phyloP scores from a whole-genome alignment of 805 yeast species.

The Yarrowia sp. region DNA sequence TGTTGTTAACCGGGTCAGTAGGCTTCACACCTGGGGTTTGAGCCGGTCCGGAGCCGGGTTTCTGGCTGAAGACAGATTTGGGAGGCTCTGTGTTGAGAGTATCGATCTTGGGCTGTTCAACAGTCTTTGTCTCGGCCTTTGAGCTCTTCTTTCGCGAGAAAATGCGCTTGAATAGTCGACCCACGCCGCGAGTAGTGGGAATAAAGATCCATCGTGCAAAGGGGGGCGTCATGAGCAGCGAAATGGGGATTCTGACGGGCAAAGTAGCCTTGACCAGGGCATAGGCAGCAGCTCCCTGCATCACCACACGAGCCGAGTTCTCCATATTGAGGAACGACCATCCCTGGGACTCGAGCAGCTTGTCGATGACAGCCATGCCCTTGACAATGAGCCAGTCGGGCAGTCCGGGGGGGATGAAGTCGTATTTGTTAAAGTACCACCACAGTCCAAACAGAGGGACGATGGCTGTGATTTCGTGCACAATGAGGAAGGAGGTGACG shows the following conservation, averaged over 20 bases:
- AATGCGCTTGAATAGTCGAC: conserved; percentile 13
- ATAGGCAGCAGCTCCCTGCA: conserved; percentile 80
- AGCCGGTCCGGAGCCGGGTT: not conserved
- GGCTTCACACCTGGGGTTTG: not conserved
- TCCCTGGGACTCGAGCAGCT: conserved; percentile 43
- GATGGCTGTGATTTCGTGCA: conserved; percentile 80
- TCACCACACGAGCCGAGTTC: conserved; percentile 61
- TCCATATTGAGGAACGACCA: conserved; percentile 51
- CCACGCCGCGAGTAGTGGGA: conserved; percentile 53
- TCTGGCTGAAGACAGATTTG: conserved; percentile 5
- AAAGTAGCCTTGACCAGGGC: conserved; percentile 65
- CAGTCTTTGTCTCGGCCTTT: not conserved
- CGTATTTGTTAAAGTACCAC: conserved; percentile 67
- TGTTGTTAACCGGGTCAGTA: not conserved
- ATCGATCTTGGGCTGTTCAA: conserved; percentile 15
- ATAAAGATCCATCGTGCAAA: conserved; percentile 60
- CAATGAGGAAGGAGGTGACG: conserved; percentile 66
- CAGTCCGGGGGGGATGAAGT: conserved; percentile 60
- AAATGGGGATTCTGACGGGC: conserved; percentile 61
- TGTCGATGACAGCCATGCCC: conserved; percentile 43
- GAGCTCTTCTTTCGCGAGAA: conserved; percentile 38
- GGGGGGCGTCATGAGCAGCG: conserved; percentile 63
- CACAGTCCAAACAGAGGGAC: conserved; percentile 72
- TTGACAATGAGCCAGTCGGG: conserved; percentile 66
- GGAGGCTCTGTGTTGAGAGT: not conserved